Conservation (phyloP, 805 yeast genomes). For the Candida lessepsii region DNA sequence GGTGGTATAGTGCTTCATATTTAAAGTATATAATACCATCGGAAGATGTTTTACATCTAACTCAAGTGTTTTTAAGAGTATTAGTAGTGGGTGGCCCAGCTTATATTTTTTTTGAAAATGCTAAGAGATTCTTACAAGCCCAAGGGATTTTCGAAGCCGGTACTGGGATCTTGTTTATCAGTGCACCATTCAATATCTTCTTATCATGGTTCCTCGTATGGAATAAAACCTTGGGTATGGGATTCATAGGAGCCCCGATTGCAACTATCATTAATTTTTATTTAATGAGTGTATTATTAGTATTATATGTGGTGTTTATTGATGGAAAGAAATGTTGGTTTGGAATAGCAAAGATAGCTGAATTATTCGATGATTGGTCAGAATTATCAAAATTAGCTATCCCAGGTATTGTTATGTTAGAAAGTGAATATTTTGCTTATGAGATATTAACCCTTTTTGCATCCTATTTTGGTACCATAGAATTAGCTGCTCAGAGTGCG, state of each 20-base stretch:
- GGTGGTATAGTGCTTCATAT: constrained; percentile 38
- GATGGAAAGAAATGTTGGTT: constrained; percentile 74
- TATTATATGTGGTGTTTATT: constrained; percentile 41
- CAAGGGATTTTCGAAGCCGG: constrained; percentile 50
- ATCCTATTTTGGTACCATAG: constrained; percentile 47
- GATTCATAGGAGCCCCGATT: constrained; percentile 44
- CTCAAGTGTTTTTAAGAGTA: constrained; percentile 34
- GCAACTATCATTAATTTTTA: constrained; percentile 44
- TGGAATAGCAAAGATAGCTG: constrained; percentile 45
- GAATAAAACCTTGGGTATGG: constrained; percentile 39
- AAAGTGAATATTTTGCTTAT: constrained; percentile 45
- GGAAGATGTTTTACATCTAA: constrained; percentile 33
- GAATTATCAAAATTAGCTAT: constrained; percentile 36
- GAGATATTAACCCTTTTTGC: constrained; percentile 48
- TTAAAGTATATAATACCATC: constrained; percentile 32
- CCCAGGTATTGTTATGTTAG: constrained; percentile 47
- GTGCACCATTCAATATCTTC: constrained; percentile 42
- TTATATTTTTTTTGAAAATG: constrained; percentile 42
- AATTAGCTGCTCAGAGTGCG: constrained; percentile 52
- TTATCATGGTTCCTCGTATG: constrained; percentile 44
- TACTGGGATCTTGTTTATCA: constrained; percentile 39
- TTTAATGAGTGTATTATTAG: constrained; percentile 36
- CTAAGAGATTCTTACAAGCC: constrained; percentile 43
- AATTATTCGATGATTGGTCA: constrained; percentile 37
- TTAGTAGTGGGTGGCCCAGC: constrained; percentile 42